phyloP scores from a whole-genome alignment of 2,329 filamentous ascomycete genomes.

The Chaetomium sp. region DNA sequence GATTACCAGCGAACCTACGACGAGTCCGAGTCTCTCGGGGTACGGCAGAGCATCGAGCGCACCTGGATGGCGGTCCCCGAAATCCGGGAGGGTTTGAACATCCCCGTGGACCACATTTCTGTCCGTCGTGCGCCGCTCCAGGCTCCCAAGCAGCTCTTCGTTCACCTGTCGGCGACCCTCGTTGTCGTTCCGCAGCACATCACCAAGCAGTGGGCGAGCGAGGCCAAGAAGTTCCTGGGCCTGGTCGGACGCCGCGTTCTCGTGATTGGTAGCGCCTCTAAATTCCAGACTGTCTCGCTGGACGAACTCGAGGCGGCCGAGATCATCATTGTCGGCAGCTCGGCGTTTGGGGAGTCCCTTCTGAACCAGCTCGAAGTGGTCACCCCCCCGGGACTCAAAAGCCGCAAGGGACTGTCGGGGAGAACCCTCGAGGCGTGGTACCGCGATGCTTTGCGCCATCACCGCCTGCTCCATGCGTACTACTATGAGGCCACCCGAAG shows the following conservation, averaged over 20 bases:
- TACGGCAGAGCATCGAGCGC: slow-evolving; percentile 18
- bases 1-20: slow-evolving; percentile 25
- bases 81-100: not conserved
- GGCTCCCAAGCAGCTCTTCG: slow-evolving; percentile 7
- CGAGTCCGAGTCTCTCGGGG: slow-evolving; percentile 10
- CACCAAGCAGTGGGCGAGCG: slow-evolving; percentile 33
- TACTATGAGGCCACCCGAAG: not conserved
- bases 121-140: not conserved
- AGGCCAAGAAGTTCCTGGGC: slow-evolving; percentile 31
- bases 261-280: slow-evolving; percentile 19
- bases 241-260: slow-evolving; percentile 21
- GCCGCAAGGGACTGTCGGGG: not conserved
- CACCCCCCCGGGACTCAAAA: not conserved
- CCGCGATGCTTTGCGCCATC: slow-evolving; percentile 9
- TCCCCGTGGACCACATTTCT: not conserved
- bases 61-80: slow-evolving; percentile 5
- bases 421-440: slow-evolving; percentile 16
- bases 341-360: slow-evolving; percentile 19
- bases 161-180: slow-evolving; percentile 33
- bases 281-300: slow-evolving; percentile 13
- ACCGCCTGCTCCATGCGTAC: slow-evolving; percentile 8
- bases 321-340: slow-evolving; percentile 34
- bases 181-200: slow-evolving; percentile 37
- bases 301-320: slow-evolving; percentile 27
- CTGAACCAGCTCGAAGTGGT: slow-evolving; percentile 8